phyloP scores from a whole-genome alignment of 2,329 filamentous ascomycete species.

The Diaporthe sp. region DNA sequence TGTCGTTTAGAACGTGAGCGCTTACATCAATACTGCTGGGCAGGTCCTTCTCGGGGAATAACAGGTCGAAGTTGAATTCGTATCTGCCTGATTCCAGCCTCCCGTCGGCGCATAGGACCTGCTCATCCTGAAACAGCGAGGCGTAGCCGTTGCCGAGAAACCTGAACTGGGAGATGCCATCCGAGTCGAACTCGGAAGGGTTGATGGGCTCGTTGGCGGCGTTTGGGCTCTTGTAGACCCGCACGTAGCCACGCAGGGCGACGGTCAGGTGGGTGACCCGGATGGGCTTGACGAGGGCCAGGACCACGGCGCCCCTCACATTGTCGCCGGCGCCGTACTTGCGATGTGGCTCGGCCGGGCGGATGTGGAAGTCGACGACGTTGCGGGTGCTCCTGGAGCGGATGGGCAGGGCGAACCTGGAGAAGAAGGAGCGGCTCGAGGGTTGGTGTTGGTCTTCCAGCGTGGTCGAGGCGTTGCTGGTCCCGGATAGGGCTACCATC shows the following conservation, averaged over 20 bases:
- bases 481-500: slow-evolving; percentile 60
- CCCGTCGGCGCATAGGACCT: slow-evolving; percentile 83
- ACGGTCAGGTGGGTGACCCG: slow-evolving; percentile 86
- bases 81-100: slow-evolving; percentile 80
- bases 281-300: slow-evolving; percentile 80
- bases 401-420: slow-evolving; percentile 65
- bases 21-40: slow-evolving; percentile 96
- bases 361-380: slow-evolving; percentile 83
- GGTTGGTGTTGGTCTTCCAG: slow-evolving; percentile 54
- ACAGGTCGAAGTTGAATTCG: slow-evolving; percentile 73
- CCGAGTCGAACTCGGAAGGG: slow-evolving; percentile 55
- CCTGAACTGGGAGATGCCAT: slow-evolving; percentile 55
- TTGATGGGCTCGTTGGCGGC: slow-evolving; percentile 64
- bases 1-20: slow-evolving; percentile 41
- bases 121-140: slow-evolving; percentile 87
- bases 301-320: slow-evolving; percentile 79
- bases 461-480: slow-evolving; percentile 55
- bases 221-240: slow-evolving; percentile 80
- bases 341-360: slow-evolving; percentile 81
- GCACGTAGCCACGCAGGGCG: slow-evolving; percentile 82
- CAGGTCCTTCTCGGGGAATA: slow-evolving; percentile 57
- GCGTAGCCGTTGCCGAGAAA: slow-evolving; percentile 84
- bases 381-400: slow-evolving; percentile 69
- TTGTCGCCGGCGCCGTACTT: slow-evolving; percentile 82
- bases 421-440: slow-evolving; percentile 62